Base-by-base conservation (phyloP, 768 basidiomycete species). In the Amanita fuliginea region DNA sequence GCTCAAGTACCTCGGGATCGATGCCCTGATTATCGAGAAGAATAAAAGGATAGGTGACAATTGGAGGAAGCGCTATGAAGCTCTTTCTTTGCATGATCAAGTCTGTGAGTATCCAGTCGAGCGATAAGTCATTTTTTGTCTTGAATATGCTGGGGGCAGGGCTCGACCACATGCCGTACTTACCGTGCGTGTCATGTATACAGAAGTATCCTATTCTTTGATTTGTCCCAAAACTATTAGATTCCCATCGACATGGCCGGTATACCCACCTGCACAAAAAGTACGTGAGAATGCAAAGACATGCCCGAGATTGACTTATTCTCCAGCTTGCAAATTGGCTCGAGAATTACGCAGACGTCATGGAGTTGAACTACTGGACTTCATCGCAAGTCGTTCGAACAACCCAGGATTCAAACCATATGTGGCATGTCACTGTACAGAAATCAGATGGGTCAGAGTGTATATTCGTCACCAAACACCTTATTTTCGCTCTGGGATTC, bases 21-120 rank as follows among this genome's bases (percentile, higher is more conserved):
- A 67, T 1, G 65, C 72, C 1, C 63, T 90, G 8, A 80, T 88
- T 11, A 66, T 89, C 42, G 87, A 91, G 59, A 78, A 73, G 61
- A 73, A 80, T 45, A 51, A 59, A 9, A 63, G 75, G 16, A 71
- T 84, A 21, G 83, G 84, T 0, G 75, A 84, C 57, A 75, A 74
- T 44, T 85, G 82, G 83, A 66, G 82, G 51, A 67, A 72, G 33
- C 68, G 86, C 33, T 86, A 87, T 59, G 75, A 82, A 48, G 73
- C 80, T 8, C 62, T 85, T 34, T 81, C 78, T 43, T 62, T 85
- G 24, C 83, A 86, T 57, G 78, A 81, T 59, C 73, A 78, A 19
- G 77, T 82, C 51, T 83, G 81, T 80, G 56, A 68, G 80, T 71
- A 26, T 57, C 9, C 50, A 32, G 10, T 52, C 42, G 36, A 55